A percentile compares a stretch with the other conserved stretches of the same genome.
Evolutionary conservation across 352 stramenopile genomes (phyloP).

Genomic region (Aphanomyces astaci): DNA sequence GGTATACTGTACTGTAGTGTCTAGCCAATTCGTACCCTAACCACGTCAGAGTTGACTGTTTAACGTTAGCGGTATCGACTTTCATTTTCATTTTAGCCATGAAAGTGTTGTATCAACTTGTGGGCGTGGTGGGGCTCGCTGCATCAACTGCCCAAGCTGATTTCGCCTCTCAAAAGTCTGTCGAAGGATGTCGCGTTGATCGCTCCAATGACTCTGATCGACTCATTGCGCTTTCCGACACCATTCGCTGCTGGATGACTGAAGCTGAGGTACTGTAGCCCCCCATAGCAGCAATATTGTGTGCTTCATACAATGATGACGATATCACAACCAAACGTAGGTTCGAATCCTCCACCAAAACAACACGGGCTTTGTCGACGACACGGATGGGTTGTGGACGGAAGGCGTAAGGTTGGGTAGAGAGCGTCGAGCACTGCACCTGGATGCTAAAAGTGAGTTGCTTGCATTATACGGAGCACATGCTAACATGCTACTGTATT

Average conservation of each 20-base stretch:
- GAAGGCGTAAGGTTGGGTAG: neutral
- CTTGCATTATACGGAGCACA: neutral
- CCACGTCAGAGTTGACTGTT: too few species aligned
- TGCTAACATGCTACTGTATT: neutral
- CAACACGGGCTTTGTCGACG: neutral
- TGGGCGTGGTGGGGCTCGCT: too few species aligned
- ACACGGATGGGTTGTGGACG: neutral
- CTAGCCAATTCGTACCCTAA: too few species aligned
- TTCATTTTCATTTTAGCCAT: too few species aligned
- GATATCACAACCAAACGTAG: too few species aligned
- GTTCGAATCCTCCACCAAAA: neutral
- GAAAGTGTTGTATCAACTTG: too few species aligned
- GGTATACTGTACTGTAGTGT: too few species aligned
- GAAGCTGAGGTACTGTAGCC: neutral
- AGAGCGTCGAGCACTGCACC: neutral
- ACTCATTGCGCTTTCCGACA: neutral
- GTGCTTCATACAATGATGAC: neutral
- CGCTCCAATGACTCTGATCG: neutral
- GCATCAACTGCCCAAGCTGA: too few species aligned
- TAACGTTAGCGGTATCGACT: too few species aligned
- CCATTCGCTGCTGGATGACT: neutral
- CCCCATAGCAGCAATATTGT: neutral
- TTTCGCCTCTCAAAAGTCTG: too few species aligned
- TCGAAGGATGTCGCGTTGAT: neutral
- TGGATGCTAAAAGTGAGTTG: neutral